These are phyloP conservation scores for Sugiyamaella chiloensis DNA, from an alignment of 805 yeast species.

Conservation along the genomic window DNA sequence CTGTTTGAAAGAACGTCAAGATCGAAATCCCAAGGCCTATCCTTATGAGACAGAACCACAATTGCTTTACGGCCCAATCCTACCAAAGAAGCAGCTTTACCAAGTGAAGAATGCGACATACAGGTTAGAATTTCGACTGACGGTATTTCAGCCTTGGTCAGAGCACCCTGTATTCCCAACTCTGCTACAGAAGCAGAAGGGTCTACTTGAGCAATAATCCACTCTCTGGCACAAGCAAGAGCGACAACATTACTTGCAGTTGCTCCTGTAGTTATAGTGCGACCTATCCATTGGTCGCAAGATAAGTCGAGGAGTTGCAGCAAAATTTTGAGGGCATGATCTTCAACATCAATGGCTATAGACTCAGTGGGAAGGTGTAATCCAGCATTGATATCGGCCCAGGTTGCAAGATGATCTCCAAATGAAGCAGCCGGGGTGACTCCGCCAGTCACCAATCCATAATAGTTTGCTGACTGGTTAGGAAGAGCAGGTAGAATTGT, in stretches of 20 bases:
- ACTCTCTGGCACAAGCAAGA: conserved; percentile 23
- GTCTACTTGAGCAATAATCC: conserved; percentile 4
- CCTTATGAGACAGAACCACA: conserved; percentile 6
- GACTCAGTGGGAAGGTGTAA: conserved; percentile 17
- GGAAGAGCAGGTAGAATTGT: conserved; percentile 19
- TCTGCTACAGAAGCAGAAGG: conserved; percentile 13
- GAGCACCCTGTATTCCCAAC: conserved; percentile 20
- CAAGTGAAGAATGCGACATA: conserved; percentile 23
- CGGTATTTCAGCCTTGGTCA: conserved; percentile 14
- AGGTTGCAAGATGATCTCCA: conserved; percentile 23
- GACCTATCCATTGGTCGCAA: conserved; percentile 14
- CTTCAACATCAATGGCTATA: conserved; percentile 17
- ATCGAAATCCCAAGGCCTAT: conserved; percentile 23
- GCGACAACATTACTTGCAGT: conserved; percentile 26
- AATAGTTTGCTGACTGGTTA: conserved; percentile 21
- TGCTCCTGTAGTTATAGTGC: conserved; percentile 26
- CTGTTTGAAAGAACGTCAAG: conserved; percentile 13
- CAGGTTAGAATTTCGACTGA: conserved; percentile 18
- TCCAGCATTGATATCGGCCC: conserved; percentile 20
- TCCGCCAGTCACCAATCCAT: conserved; percentile 28
- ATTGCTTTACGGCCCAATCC: conserved; percentile 23
- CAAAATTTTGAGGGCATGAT: conserved; percentile 16
- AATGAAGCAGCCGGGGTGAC: conserved; percentile 27
- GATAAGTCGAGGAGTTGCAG: conserved; percentile 20
- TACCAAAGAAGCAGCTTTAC: conserved; percentile 23